Conservation (phyloP, 441 rosid species). For the Gossypium davidsonii region DNA sequence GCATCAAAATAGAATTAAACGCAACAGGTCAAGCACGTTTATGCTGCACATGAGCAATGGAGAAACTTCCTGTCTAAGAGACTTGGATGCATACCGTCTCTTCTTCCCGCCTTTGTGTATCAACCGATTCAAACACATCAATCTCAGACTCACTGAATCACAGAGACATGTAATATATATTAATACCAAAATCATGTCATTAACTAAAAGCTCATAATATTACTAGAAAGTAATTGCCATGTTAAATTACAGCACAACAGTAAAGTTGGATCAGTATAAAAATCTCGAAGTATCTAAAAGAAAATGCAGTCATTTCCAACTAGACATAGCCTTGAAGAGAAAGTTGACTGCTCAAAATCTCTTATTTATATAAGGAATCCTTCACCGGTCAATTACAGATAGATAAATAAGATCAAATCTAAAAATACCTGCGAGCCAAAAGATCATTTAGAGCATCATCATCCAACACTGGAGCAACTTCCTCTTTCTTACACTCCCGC, state of each 20-base stretch:
- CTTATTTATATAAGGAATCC: background rate
- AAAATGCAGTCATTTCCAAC: background rate
- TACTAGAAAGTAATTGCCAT: background rate
- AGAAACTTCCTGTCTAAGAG: background rate
- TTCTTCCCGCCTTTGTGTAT: constrained; percentile 58
- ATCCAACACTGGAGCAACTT: constrained; percentile 78
- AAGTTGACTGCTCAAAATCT: constrained; percentile 2
- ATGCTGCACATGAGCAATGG: background rate
- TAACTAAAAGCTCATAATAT: background rate
- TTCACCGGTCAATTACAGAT: background rate
- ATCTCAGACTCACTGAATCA: constrained; percentile 75
- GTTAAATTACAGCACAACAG: background rate
- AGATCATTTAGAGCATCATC: constrained; percentile 79
- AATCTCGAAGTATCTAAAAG: background rate
- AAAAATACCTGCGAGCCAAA: constrained; percentile 74
- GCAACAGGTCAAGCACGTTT: constrained; percentile 10
- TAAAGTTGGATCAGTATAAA: background rate
- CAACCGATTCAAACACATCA: constrained; percentile 80
- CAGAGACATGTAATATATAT: background rate
- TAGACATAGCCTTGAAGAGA: background rate
- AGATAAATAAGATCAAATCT: constrained; percentile 4
- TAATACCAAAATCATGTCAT: background rate
- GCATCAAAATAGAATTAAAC: constrained; percentile 5
- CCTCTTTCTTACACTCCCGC: constrained; percentile 89
- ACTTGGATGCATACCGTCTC: constrained; percentile 50